Conservation (phyloP, 225 moss, liverwort and hornwort species). For the Ulota crispa region DNA sequence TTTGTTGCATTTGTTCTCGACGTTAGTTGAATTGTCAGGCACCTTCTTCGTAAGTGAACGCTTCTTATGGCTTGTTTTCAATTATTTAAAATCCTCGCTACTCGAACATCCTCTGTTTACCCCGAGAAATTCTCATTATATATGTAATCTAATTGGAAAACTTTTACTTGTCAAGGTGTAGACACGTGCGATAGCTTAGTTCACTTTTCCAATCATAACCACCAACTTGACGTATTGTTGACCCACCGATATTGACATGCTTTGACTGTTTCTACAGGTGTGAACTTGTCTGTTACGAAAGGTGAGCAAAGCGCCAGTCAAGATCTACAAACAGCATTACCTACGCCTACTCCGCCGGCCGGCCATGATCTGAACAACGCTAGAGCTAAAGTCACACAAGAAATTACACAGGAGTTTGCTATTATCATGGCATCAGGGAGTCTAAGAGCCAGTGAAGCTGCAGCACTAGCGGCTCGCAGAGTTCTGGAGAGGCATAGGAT, state of each 20-base stretch:
- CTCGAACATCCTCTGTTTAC: background rate
- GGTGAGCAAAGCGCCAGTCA: constrained; percentile 25
- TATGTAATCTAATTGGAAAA: background rate
- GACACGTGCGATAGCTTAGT: background rate
- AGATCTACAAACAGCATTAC: constrained; percentile 16
- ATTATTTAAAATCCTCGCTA: too few species aligned
- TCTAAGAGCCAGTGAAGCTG: constrained; percentile 89
- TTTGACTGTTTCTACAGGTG: constrained; percentile 30
- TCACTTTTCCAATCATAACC: background rate
- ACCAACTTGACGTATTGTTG: background rate
- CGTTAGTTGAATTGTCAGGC: background rate
- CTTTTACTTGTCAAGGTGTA: background rate
- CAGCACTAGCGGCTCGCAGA: constrained; percentile 81
- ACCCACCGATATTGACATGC: constrained; percentile 1
- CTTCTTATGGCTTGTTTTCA: background rate
- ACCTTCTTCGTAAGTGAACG: background rate
- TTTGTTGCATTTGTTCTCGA: background rate
- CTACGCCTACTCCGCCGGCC: constrained; percentile 35
- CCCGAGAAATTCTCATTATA: background rate
- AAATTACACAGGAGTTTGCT: constrained; percentile 89
- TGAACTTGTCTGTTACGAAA: constrained; percentile 24
- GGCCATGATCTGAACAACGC: constrained; percentile 55
- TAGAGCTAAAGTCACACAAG: constrained; percentile 85
- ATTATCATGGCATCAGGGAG: constrained; percentile 91
- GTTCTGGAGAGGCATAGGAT: constrained; percentile 84